Percentiles rank a stretch among this genome's conserved stretches.
Evolutionary conservation across 2,329 filamentous ascomycete species (phyloP).

Genomic region (Bipolaris sorokiniana): DNA sequence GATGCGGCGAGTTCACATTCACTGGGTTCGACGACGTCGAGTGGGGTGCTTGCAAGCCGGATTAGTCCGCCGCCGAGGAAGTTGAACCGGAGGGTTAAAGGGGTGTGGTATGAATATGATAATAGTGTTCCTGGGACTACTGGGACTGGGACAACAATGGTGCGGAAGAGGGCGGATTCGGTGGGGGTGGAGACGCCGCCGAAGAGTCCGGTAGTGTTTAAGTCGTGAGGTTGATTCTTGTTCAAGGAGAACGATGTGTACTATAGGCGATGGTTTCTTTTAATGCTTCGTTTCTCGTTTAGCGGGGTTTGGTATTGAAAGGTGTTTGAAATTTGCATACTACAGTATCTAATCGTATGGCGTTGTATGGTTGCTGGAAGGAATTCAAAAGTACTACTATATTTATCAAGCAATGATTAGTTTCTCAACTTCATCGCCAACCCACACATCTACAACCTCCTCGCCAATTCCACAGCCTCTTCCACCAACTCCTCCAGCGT

Average conservation of each 20-base stretch:
- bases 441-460: not conserved
- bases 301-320: too few species aligned
- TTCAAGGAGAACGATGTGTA: too few species aligned
- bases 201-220: constrained; percentile 27
- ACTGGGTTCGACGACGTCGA: constrained; percentile 11
- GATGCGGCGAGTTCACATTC: constrained; percentile 24
- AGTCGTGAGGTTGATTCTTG: not conserved
- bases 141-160: constrained; percentile 13
- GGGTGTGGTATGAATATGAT: constrained; percentile 49
- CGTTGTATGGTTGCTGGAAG: too few species aligned
- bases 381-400: too few species aligned
- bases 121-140: constrained; percentile 25
- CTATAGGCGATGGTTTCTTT: not conserved
- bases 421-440: not conserved
- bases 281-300: not conserved
- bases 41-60: constrained; percentile 25
- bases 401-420: not conserved
- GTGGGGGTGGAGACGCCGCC: constrained; percentile 31
- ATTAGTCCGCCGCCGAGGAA: constrained; percentile 42
- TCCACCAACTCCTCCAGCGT: constrained; percentile 30
- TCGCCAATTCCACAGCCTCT: not conserved
- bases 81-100: constrained; percentile 42
- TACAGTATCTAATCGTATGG: too few species aligned
- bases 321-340: too few species aligned
- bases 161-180: constrained; percentile 24